Conservation (phyloP, 768 basidiomycete species). For the Pleurotus giganteus region DNA sequence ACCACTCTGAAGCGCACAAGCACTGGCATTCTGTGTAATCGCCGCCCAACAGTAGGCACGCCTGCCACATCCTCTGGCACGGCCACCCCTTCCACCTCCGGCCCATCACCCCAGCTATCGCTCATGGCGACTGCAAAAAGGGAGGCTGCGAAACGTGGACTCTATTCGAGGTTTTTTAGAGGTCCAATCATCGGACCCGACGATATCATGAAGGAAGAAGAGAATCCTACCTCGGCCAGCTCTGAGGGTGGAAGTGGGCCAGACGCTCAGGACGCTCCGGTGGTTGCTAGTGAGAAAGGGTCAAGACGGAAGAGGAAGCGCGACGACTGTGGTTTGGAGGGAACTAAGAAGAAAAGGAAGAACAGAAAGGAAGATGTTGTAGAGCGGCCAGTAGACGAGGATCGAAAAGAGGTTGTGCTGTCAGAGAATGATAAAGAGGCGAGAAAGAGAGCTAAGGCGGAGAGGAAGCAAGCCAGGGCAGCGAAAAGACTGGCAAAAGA, state of each 20-base stretch:
- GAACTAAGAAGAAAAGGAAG: background rate
- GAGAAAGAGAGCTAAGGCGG: slow-evolving; percentile 3
- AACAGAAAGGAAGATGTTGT: background rate
- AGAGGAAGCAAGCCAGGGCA: slow-evolving; percentile 5
- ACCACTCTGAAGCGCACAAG: slow-evolving; percentile 52
- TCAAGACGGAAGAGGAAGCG: background rate
- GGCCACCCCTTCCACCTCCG: slow-evolving; percentile 33
- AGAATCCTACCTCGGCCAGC: background rate
- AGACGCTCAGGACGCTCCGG: background rate
- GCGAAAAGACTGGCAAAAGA: slow-evolving; percentile 4
- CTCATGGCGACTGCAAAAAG: slow-evolving; percentile 68
- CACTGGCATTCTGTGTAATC: slow-evolving; percentile 77
- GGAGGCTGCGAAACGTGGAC: slow-evolving; percentile 68
- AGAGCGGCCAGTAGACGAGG: background rate
- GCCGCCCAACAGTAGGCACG: slow-evolving; percentile 52
- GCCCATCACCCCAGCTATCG: slow-evolving; percentile 32
- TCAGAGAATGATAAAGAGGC: slow-evolving; percentile 1
- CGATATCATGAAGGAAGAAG: background rate
- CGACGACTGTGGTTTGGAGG: background rate
- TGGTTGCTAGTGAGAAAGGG: too few species aligned
- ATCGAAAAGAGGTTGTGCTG: background rate
- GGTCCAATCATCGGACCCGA: slow-evolving; percentile 68
- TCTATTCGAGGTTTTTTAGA: slow-evolving; percentile 82
- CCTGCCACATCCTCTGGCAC: slow-evolving; percentile 46
- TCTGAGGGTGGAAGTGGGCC: too few species aligned